A percentile compares a stretch with the other conserved stretches of the same genome.
Conservation (phyloP, 495 filamentous ascomycete genomes). For the Lindgomyces ingoldianus region DNA sequence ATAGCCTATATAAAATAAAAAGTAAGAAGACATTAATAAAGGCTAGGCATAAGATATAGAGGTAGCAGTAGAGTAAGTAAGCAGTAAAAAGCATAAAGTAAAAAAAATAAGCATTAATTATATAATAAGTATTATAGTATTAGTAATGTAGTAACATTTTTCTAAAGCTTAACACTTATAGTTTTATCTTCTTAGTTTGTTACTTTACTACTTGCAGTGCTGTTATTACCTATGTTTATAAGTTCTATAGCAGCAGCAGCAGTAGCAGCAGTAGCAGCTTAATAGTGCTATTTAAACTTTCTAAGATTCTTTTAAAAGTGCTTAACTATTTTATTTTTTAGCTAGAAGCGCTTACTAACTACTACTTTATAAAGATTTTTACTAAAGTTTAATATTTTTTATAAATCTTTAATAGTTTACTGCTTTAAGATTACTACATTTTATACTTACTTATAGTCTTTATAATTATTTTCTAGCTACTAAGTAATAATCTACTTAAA, state of each 20-base stretch:
- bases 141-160: background rate
- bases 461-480: background rate
- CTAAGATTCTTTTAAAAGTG: background rate
- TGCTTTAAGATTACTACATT: background rate
- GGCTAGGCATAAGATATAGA: background rate
- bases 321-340: background rate
- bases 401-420: background rate
- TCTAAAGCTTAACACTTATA: background rate
- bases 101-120: no score
- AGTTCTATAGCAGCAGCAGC: no score
- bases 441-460: background rate
- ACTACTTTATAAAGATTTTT: background rate
- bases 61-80: background rate
- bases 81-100: no score
- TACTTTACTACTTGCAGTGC: background rate
- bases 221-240: background rate
- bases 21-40: background rate
- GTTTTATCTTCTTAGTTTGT: no score
- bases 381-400: background rate
- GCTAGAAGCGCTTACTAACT: background rate
- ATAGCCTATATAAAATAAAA: background rate
- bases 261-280: background rate
- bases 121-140: background rate
- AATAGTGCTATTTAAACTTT: background rate
- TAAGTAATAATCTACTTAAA: background rate